Base-by-base conservation (phyloP, 345 rosid species). In the Arabis hirsuta region DNA sequence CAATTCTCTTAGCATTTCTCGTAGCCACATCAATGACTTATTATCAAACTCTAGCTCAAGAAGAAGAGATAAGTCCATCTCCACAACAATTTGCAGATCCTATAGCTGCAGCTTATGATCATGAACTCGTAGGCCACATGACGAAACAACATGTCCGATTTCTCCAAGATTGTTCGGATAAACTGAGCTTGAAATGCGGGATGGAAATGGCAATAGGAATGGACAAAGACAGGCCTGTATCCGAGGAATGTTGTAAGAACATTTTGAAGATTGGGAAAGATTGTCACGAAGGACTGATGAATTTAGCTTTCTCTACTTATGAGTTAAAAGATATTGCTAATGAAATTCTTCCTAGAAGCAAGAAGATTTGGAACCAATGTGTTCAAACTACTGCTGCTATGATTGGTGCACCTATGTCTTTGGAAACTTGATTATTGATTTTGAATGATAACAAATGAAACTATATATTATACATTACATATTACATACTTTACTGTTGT, bases 361-460 rank as follows among this genome's bases (percentile, higher is more conserved):
- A 71, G 34, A 1, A 0, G 14, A 61, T 61, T 10, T 71, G 75
- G 68, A 61, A 71, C 67, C 36, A 7, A 34, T 72, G 71, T 24
- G 56, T 72, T 72, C 13, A 9, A 39, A 24, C 48, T 14, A 34
- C 20, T 63, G 70, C 62, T 62, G 39, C 47, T 54, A 7, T 16
- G 29, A 63, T 62, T 6, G 69, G 76, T 72, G 76, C 63, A 16
- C 63, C 63, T 63, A 1, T 72, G 9, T 29, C 48, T 54, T 72
- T 62, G 43, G 70, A 72, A 16, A 36, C 47, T 55, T 62, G 54
- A 72, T 53, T 52, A 4, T 61, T 42, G 11, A 29, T 43, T 44
- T 2, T 68, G 3, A 44, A 4, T 68, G n/a, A 51, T 50, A 4
- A 36, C 29, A 27, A 27, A 53, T 0, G 12, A 0, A 53, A 36